Conservation (phyloP, 768 basidiomycete species). For the Fistulinella prunicolor region DNA sequence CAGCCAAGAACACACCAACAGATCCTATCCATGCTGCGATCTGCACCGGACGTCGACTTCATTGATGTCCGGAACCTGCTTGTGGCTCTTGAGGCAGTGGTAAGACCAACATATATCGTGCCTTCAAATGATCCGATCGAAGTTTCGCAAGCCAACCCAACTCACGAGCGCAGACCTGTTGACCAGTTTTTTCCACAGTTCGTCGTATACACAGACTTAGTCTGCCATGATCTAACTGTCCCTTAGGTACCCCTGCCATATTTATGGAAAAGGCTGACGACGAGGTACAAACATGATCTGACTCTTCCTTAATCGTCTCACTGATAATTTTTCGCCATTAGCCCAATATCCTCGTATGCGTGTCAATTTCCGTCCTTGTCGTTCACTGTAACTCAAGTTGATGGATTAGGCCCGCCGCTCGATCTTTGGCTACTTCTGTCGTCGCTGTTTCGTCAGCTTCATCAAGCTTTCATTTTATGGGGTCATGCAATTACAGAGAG, state of each 20-base stretch:
- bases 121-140: conserved; percentile 17
- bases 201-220: conserved; percentile 7
- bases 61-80: conserved; percentile 45
- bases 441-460: conserved; percentile 73
- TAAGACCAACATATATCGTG: conserved; percentile 21
- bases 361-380: conserved; percentile 11
- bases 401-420: conserved; percentile 62
- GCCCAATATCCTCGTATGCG: conserved; percentile 28
- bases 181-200: conserved; percentile 54
- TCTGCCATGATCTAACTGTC: background rate
- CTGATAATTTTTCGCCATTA: conserved; percentile 13
- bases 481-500: conserved; percentile 59
- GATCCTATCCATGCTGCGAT: conserved; percentile 42
- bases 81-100: conserved; percentile 42
- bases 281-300: conserved; percentile 37
- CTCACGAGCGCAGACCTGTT: conserved; percentile 56
- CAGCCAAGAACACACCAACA: conserved; percentile 56
- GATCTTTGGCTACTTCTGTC: conserved; percentile 77
- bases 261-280: conserved; percentile 58
- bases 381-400: background rate
- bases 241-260: conserved; percentile 52
- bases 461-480: conserved; percentile 74
- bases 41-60: conserved; percentile 44
- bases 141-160: conserved; percentile 43
- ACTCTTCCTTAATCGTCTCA: background rate